Evolutionary conservation across 371 early-diverging fungal species (phyloP).

Genomic region (Mortierella sp.): DNA sequence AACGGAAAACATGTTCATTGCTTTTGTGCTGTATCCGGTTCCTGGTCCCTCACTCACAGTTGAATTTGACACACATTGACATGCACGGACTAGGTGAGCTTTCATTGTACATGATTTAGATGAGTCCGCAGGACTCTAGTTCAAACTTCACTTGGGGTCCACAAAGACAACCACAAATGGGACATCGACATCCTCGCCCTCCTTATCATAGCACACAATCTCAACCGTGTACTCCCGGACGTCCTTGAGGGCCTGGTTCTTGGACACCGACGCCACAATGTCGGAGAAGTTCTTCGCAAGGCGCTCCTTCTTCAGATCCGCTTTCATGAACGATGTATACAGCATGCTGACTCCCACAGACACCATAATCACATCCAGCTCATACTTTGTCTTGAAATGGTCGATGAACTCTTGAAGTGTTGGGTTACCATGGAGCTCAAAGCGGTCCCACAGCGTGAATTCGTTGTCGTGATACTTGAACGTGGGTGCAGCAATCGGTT

Average conservation of each 20-base stretch:
- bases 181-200: slow-evolving; percentile 94
- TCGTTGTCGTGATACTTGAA: slow-evolving; percentile 86
- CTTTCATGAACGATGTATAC: slow-evolving; percentile 89
- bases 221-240: slow-evolving; percentile 87
- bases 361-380: slow-evolving; percentile 95
- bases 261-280: slow-evolving; percentile 84
- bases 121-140: too few species aligned
- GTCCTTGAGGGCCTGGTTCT: slow-evolving; percentile 89
- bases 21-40: too few species aligned
- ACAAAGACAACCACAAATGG: slow-evolving; percentile 60
- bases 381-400: slow-evolving; percentile 84
- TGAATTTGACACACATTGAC: too few species aligned
- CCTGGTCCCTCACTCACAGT: too few species aligned
- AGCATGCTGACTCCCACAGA: slow-evolving; percentile 95
- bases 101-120: too few species aligned
- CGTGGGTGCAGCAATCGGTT: slow-evolving; percentile 93
- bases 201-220: slow-evolving; percentile 86
- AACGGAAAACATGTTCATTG: too few species aligned
- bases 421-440: slow-evolving; percentile 89
- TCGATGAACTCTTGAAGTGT: slow-evolving; percentile 93
- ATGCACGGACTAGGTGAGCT: too few species aligned
- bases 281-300: slow-evolving; percentile 70
- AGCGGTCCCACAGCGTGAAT: slow-evolving; percentile 97
- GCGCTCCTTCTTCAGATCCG: slow-evolving; percentile 89
- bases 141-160: too few species aligned